A percentile compares a stretch with the other conserved stretches of the same genome.
These are phyloP conservation scores for Dalbergia cochinchinensis DNA, from an alignment of 306 rosid genomes.

Conservation along the genomic window DNA sequence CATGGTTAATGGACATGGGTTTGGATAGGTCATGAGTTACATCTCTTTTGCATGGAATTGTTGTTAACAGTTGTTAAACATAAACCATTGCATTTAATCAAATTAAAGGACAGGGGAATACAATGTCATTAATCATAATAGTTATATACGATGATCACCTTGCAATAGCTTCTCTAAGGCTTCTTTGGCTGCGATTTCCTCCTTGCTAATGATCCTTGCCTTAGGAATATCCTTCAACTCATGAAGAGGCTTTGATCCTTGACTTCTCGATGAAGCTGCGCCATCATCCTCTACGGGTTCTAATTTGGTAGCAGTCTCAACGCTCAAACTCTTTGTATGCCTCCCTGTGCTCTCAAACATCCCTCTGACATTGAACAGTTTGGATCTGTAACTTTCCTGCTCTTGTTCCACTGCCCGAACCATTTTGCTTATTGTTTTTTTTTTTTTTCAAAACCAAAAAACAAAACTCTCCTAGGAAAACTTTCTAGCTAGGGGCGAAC, in stretches of 20 bases:
- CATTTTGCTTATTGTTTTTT: constrained; percentile 35
- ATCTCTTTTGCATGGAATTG: neutral
- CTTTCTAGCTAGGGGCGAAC: constrained; percentile 35
- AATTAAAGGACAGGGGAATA: neutral
- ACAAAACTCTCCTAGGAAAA: constrained; percentile 32
- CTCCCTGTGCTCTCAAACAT: constrained; percentile 49
- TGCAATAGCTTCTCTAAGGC: constrained; percentile 58
- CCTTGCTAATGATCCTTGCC: constrained; percentile 46
- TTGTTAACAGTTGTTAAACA: neutral
- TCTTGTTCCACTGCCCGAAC: constrained; percentile 59
- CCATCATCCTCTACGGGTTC: constrained; percentile 53
- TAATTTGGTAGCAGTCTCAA: constrained; percentile 43
- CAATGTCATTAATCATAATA: neutral
- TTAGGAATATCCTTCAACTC: constrained; percentile 44
- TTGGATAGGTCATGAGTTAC: too few species aligned
- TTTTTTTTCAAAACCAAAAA: too few species aligned
- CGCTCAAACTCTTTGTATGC: constrained; percentile 69
- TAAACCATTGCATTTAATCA: neutral
- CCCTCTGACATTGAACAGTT: constrained; percentile 55
- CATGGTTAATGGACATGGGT: neutral
- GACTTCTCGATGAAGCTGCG: constrained; percentile 51
- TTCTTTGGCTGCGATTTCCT: constrained; percentile 62
- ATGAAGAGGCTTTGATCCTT: constrained; percentile 51
- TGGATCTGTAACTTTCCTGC: constrained; percentile 53
- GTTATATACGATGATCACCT: constrained; percentile 48